A percentile compares a stretch with the other conserved stretches of the same genome.
These are phyloP conservation scores for Schizosaccharomyces lindneri DNA, from an alignment of 805 yeast species.

Conservation along the genomic window DNA sequence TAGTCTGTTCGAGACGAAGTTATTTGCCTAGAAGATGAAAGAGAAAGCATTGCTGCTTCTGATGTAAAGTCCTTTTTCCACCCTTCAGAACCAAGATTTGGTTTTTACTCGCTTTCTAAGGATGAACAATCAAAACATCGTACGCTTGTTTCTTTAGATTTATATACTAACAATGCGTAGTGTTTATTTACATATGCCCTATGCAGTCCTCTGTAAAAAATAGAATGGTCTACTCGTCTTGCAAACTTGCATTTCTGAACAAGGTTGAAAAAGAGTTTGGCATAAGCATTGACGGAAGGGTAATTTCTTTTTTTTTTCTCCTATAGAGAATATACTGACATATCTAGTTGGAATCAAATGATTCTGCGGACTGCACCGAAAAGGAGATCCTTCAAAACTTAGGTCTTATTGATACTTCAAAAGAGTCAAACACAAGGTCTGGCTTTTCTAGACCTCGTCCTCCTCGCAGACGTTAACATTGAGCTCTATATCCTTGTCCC, in stretches of 20 bases:
- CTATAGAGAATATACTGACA: not conserved
- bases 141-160: not conserved
- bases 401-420: not conserved
- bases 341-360: conserved; percentile 11
- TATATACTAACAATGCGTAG: not conserved
- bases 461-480: conserved; percentile 6
- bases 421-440: conserved; percentile 3
- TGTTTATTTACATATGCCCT: conserved; percentile 72
- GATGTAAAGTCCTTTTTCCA: not conserved
- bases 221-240: conserved; percentile 79
- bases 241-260: conserved; percentile 18
- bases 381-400: not conserved
- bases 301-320: not conserved
- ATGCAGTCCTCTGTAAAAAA: conserved; percentile 72
- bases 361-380: conserved; percentile 9
- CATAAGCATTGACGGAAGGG: conserved; percentile 8
- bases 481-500: not conserved
- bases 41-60: not conserved
- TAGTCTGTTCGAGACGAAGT: not conserved
- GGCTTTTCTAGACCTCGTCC: conserved; percentile 9
- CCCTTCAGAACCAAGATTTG: not conserved
- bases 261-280: conserved; percentile 9
- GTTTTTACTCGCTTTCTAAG: not conserved
- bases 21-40: not conserved
- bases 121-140: not conserved